Evolutionary conservation across 1,284 basidiomycete species (phyloP).

Genomic region (Malassezia nana): DNA sequence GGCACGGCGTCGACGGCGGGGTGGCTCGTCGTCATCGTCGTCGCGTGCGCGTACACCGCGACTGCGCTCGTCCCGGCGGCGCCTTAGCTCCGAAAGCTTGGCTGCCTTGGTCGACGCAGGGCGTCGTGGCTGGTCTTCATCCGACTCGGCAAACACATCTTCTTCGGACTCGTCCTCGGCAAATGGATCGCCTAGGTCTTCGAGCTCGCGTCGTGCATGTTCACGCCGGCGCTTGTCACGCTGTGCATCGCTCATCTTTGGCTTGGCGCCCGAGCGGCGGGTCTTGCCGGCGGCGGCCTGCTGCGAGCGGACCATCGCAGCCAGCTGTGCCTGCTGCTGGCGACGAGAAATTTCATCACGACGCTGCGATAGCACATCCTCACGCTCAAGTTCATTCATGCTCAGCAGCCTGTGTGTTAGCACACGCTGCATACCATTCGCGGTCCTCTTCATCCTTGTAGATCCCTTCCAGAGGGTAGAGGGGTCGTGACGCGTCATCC

Average conservation of each 20-base stretch:
- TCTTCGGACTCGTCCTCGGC: constrained; percentile 10
- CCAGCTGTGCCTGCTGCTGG: constrained; percentile 64
- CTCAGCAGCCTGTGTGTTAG: constrained; percentile 57
- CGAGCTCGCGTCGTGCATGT: constrained; percentile 15
- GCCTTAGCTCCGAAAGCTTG: constrained; percentile 30
- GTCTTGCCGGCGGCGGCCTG: constrained; percentile 50
- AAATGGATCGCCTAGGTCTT: constrained; percentile 16
- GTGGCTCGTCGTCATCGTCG: constrained; percentile 20
- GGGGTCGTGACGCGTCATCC: constrained; percentile 23
- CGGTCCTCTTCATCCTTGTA: constrained; percentile 74
- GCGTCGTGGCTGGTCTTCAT: constrained; percentile 48
- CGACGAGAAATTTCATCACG: constrained; percentile 69
- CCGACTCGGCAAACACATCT: constrained; percentile 15
- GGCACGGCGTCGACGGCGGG: constrained; percentile 9
- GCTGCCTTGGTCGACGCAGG: constrained; percentile 28
- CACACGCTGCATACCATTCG: constrained; percentile 56
- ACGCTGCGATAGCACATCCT: constrained; percentile 68
- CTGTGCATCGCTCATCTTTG: constrained; percentile 12
- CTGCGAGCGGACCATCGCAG: constrained; percentile 63
- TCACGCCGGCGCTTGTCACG: constrained; percentile 10
- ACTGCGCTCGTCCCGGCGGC: constrained; percentile 26
- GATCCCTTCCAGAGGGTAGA: constrained; percentile 78
- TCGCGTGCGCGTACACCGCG: constrained; percentile 14
- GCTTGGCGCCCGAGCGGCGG: constrained; percentile 10
- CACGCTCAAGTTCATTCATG: constrained; percentile 77